These are phyloP conservation scores for Fusarium penzigii DNA, from an alignment of 2,329 filamentous ascomycete genomes.

Conservation along the genomic window DNA sequence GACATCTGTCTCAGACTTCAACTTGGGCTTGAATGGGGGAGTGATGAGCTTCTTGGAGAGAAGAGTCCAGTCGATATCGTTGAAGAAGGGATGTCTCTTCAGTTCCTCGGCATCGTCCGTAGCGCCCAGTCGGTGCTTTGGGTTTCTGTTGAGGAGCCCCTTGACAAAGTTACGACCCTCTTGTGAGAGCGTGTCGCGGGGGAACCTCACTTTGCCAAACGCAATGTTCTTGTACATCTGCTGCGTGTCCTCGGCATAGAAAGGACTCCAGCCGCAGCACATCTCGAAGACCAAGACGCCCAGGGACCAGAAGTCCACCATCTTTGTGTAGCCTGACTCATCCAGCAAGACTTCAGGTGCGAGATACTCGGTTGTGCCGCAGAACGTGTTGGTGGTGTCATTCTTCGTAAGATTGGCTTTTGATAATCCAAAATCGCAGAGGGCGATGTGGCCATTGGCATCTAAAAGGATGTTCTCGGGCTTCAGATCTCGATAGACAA, in stretches of 20 bases:
- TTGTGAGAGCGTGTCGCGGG: slow-evolving; percentile 87
- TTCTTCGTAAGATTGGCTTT: slow-evolving; percentile 98
- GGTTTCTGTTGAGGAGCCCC: slow-evolving; percentile 93
- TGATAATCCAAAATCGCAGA: slow-evolving; percentile 96
- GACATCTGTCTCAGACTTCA: slow-evolving; percentile 93
- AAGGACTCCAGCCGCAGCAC: slow-evolving; percentile 99
- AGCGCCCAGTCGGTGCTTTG: slow-evolving; percentile 90
- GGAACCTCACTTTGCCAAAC: slow-evolving; percentile 97
- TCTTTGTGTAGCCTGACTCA: slow-evolving; percentile 97
- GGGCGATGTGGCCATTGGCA: slow-evolving; percentile 94
- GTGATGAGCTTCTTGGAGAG: slow-evolving; percentile 88
- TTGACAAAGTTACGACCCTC: slow-evolving; percentile 98
- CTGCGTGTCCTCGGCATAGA: slow-evolving; percentile 98
- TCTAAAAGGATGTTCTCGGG: slow-evolving; percentile 97
- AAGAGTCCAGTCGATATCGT: slow-evolving; percentile 88
- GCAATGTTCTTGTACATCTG: slow-evolving; percentile 99
- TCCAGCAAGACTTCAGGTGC: slow-evolving; percentile 94
- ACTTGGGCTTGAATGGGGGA: slow-evolving; percentile 95
- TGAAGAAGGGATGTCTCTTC: slow-evolving; percentile 92
- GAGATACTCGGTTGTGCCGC: slow-evolving; percentile 95
- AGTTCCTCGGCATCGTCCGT: slow-evolving; percentile 90
- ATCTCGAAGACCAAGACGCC: slow-evolving; percentile 98
- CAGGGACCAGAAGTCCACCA: slow-evolving; percentile 99
- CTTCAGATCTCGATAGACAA: slow-evolving; percentile 96
- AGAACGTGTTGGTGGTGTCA: slow-evolving; percentile 98